Evolutionary conservation across 2,329 filamentous ascomycete genomes (phyloP), one percentile per base, ranked within the genome.

Genomic region (Bipolaris victoriae): DNA sequence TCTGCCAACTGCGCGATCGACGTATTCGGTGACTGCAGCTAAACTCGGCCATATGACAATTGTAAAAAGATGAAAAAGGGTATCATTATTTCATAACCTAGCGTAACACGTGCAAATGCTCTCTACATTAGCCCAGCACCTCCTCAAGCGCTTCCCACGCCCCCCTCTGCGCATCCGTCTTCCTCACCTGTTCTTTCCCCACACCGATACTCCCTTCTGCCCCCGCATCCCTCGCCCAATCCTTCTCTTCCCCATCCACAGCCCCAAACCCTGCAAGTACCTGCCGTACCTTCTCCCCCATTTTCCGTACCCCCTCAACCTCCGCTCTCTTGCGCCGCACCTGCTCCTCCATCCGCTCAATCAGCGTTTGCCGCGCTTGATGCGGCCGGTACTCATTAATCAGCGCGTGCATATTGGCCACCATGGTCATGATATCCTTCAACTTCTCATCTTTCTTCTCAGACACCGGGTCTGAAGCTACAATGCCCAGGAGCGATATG

Each of bases 361-460:
- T 96, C 56, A 96, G 81, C 26, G 89, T 92, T 79, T 97, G 93
- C 43, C 94, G 81, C 22, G 93, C 92, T 78, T 98, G 94, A 74
- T 97, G 93, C 9, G 93, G 93, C 31, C 94, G 85, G 78, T 97
- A 98, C 76, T 96, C 89, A 76, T 99, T 99, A 64, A 98, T 87
- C 52, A 97, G 84, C 70, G 96, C 91, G 77, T 97, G 92, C 70
- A 96, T 90, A 75, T 98, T 98, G 75, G 94, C 88, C 62, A 96
- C 89, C 26, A 98, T 80, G 15, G 89, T 92, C 68, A 90, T 84
- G 31, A 99, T 78, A 74, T 98, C 90, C 43, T 86, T 82, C 44
- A 94, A 83, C 73, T 96, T 96, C 40, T 86, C 83, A 35, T 85
- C 81, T 49, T 87, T 90, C 24, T 84, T 81, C 49, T 87, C 89